Base-by-base conservation (phyloP, 2,329 filamentous ascomycete species). In the Calonectria ilicicola region DNA sequence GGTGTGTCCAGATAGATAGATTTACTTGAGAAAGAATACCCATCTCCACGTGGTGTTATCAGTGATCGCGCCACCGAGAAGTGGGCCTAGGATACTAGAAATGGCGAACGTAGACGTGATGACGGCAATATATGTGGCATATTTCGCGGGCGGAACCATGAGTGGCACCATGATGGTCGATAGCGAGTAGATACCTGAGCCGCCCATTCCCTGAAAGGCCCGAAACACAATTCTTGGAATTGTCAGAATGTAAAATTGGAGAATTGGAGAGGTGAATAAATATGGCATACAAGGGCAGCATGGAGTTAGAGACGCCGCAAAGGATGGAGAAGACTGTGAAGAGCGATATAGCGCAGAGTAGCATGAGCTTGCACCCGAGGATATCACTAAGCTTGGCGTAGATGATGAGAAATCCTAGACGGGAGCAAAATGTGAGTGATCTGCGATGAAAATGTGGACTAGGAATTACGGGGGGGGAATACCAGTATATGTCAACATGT, bases 401-500 rank as follows among this genome's bases (percentile, higher is more conserved):
- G 6, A 76, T 73, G 7, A 72, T 65, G 9, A 76, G 73, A 38
- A 76, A 76, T 5, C 74, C 74, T 75, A 9, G 5, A 5, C 19
- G 26, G 9, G 15, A n/a, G 56, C 38, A 58, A n/a, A n/a, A 17
- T n/a, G n/a, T 15, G 0, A 14, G 8, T 8, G 9, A 2, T 2
- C 2, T 38, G n/a, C 4, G 5, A 12, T 21, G 2, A 8, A 14
- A 5, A 23, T 21, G n/a, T 4, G 2, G n/a, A 35, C 12, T 35
- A 14, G 5, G 21, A 12, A 8, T 42, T 6, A 5, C 5, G 14
- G 46, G 14, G 5, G 14, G 5, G 9, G 26, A 70, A 26, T 74
- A 84, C 86, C 85, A 14, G 85, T 88, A 70, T 88, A 89, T 0
- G 86, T 86, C 26, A 89, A 79, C 12, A 89, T 80, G 75, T 89